Evolutionary conservation across 805 yeast genomes (phyloP), one percentile per base, ranked within the genome.

Genomic region (Monosporozyma siamensis): DNA sequence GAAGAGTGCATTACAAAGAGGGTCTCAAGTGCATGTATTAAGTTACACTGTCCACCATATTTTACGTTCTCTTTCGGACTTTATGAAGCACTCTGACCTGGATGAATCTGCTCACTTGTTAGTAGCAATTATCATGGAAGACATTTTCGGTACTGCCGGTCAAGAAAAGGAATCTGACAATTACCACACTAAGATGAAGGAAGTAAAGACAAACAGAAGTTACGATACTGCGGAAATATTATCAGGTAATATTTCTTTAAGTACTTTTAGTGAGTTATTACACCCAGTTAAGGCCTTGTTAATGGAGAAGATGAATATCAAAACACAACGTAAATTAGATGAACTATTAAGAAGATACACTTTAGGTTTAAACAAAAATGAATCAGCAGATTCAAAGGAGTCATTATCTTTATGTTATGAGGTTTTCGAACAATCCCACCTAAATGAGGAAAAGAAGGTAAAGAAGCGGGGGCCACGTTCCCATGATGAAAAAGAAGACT

Each of bases 101-200:
- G 92, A 88, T 59, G 80, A 75, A 11, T 70, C 77, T 9, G 75
- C 81, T 4, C 65, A 66, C 2, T 52, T 81, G 42, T 64, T 89
- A 10, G 79, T 81, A 50, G 78, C 76, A 18, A 68, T 87, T 12
- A 70, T 89, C 18, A 90, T 90, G 95, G 95, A 88, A 55, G 96
- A 90, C 55, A 74, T 79, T 4, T 89, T 92, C 61, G 98, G 98
- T 20, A 74, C 81, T 8, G 84, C 95, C 3, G 95, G 95, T 27
- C 82, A 82, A 56, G 97, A 92, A 55, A 90, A 92, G 58, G 97
- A 92, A 49, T 89, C 92, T 4, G 97, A 88, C 47, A 95, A 88
- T 15, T 90, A 92, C 55, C 75, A 75, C 41, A 80, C 85, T 24
- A 78, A 80, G 47, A 84, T 88, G 78, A 84, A 82, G 53, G 98